Evolutionary conservation across 306 rosid genomes (phyloP).

Genomic region (Vigna reflexopilosa): DNA sequence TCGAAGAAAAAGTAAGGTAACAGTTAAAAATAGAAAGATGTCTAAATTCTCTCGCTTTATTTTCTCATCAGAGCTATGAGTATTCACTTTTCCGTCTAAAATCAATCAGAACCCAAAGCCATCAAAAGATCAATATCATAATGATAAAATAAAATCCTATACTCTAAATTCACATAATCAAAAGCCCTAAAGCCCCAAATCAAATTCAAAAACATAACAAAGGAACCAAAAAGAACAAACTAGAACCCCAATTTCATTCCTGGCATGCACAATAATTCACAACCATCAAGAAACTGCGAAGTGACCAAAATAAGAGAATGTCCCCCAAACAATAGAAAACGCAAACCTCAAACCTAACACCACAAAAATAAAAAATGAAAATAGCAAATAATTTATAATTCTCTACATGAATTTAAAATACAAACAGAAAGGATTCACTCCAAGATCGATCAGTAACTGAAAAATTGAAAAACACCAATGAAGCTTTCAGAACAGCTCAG

Average conservation of each 20-base stretch:
- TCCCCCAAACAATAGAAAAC: background rate
- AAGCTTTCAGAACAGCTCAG: background rate
- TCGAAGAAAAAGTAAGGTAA: background rate
- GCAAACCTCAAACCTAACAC: slow-evolving; percentile 19
- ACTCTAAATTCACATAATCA: background rate
- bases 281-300: background rate
- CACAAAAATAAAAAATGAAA: background rate
- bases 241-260: background rate
- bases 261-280: background rate
- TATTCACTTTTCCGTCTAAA: background rate
- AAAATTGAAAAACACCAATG: background rate
- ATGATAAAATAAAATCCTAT: background rate
- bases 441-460: slow-evolving; percentile 56
- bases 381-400: slow-evolving; percentile 14
- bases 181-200: background rate
- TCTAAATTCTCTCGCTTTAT: background rate
- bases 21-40: background rate
- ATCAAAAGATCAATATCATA: background rate
- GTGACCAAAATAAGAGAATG: background rate
- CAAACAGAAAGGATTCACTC: background rate
- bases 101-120: background rate
- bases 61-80: background rate
- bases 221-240: background rate
- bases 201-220: background rate
- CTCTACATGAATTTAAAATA: background rate